Evolutionary conservation across 352 stramenopile genomes (phyloP).

Genomic region (Phytophthora tentaculata): DNA sequence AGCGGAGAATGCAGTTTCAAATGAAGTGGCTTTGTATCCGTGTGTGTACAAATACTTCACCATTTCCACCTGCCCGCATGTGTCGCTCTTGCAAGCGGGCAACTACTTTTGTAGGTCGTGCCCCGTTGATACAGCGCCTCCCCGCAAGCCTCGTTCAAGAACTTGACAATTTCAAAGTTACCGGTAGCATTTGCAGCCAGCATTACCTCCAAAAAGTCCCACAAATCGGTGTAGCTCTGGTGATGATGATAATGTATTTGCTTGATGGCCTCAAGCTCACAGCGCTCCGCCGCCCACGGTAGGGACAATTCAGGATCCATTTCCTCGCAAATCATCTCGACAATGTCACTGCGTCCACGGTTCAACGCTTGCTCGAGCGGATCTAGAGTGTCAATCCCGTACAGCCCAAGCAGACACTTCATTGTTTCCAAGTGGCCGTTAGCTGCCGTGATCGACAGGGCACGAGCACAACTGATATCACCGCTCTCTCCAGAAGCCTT

Average conservation of each 20-base stretch:
- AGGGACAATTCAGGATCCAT: not conserved
- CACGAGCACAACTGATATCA: not conserved
- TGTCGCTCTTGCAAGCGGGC: not conserved
- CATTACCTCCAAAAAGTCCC: not conserved
- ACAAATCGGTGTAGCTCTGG: not conserved
- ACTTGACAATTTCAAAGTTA: not conserved
- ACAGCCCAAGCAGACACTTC: not conserved
- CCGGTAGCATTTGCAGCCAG: not conserved
- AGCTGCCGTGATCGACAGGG: not conserved
- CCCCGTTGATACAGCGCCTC: not conserved
- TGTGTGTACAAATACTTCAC: not conserved
- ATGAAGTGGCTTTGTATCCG: not conserved
- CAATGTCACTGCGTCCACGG: not conserved
- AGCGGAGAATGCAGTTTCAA: not conserved
- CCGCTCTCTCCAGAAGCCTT: not conserved
- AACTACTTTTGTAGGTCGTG: not conserved
- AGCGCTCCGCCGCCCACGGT: not conserved
- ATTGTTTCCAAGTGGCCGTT: not conserved
- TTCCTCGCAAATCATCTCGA: not conserved
- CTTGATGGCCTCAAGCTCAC: not conserved
- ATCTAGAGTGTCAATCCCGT: not conserved
- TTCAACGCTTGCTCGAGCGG: not conserved
- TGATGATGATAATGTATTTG: not conserved
- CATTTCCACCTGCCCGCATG: not conserved
- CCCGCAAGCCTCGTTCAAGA: not conserved